A percentile compares a stretch with the other conserved stretches of the same genome.
These are phyloP conservation scores for Collybiopsis luxurians DNA, from an alignment of 768 basidiomycete species.

Conservation along the genomic window DNA sequence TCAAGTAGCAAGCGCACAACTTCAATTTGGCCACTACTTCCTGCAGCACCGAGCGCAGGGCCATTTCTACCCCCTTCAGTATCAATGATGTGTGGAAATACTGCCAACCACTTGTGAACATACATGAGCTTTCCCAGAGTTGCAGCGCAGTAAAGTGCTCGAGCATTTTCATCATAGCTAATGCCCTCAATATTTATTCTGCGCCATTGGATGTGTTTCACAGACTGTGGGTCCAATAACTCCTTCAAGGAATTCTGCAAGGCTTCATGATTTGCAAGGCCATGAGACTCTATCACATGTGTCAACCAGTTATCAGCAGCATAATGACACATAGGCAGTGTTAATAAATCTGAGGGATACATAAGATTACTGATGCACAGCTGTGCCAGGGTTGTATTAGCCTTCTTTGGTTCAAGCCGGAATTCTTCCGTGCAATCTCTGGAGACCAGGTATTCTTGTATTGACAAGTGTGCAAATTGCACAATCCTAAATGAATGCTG, in stretches of 20 bases:
- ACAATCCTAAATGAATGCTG: no score
- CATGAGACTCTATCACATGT: not conserved
- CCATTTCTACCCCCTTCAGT: no score
- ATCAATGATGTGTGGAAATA: no score
- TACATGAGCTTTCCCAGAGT: no score
- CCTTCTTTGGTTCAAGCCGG: not conserved
- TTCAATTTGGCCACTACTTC: not conserved
- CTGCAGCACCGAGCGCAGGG: not conserved
- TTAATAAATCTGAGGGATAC: not conserved
- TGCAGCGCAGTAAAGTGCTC: no score
- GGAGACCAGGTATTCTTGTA: no score
- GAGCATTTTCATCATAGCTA: not conserved
- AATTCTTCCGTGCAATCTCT: no score
- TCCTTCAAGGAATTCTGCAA: not conserved
- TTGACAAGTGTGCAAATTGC: no score
- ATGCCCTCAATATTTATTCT: not conserved
- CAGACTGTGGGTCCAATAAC: not conserved
- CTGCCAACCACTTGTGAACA: no score
- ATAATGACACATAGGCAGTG: not conserved
- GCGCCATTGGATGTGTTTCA: not conserved
- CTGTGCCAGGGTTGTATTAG: not conserved
- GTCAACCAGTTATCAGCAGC: not conserved
- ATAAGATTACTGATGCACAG: not conserved
- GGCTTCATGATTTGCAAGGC: not conserved
- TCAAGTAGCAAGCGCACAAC: not conserved